These are phyloP conservation scores for Leishmania aethiopica DNA, from an alignment of 208 protist genomes.

Conservation along the genomic window DNA sequence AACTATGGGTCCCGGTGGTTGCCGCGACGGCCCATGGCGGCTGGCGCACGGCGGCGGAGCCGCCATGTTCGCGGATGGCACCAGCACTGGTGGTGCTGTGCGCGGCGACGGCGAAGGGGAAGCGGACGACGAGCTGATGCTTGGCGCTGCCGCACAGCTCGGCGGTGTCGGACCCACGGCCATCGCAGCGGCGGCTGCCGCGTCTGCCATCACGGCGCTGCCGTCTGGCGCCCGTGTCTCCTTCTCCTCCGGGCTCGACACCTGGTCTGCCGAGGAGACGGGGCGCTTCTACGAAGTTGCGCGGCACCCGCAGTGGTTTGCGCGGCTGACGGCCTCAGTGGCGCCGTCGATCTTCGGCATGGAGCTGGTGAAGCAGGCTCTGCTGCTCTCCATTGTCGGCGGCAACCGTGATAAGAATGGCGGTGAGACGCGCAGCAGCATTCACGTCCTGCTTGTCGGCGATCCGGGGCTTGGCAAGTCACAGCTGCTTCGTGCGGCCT, in stretches of 20 bases:
- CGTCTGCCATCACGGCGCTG: neutral
- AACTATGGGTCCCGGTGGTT: constrained; percentile 1
- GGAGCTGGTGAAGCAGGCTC: constrained; percentile 95
- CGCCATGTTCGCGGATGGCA: constrained; percentile 6
- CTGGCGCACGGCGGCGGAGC: neutral
- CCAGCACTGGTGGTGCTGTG: neutral
- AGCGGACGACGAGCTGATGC: neutral
- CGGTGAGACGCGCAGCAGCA: constrained; percentile 68
- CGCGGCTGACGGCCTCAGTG: constrained; percentile 92
- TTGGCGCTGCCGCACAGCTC: neutral
- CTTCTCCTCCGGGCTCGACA: constrained; percentile 8
- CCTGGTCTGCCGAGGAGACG: constrained; percentile 65
- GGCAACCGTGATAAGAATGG: constrained; percentile 71
- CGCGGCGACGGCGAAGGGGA: neutral
- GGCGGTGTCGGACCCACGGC: neutral
- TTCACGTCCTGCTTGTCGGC: constrained; percentile 98
- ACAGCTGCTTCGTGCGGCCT: constrained; percentile 95
- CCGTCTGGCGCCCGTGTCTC: neutral
- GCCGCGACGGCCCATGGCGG: constrained; percentile 22
- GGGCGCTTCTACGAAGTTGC: constrained; percentile 87
- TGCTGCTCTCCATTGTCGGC: constrained; percentile 96
- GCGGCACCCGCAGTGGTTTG: constrained; percentile 84
- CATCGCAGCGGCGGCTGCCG: neutral
- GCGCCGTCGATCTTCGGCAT: constrained; percentile 98
- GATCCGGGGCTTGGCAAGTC: constrained; percentile 98